A percentile compares a stretch with the other conserved stretches of the same genome.
Conservation (phyloP, 2,329 filamentous ascomycete species). For the Fusarium sp. region DNA sequence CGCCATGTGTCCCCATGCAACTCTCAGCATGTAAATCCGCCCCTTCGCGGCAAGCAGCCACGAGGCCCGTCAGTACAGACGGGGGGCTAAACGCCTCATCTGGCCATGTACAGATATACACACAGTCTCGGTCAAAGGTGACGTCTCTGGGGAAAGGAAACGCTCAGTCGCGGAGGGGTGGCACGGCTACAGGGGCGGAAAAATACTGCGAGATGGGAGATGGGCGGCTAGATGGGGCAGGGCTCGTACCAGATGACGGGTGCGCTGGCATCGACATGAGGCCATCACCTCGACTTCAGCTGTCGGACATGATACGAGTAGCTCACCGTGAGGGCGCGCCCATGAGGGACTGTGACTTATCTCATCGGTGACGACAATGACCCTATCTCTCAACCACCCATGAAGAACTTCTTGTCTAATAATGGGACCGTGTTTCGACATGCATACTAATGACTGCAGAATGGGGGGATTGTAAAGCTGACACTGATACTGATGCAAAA, state of each 20-base stretch:
- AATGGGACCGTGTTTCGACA: conserved; percentile 5
- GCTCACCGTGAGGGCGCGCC: conserved; percentile 9
- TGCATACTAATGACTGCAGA: conserved; percentile 9
- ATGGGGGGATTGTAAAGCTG: not conserved
- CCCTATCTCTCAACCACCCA: not conserved
- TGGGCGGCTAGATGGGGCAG: conserved; percentile 3
- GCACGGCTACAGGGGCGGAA: conserved; percentile 12
- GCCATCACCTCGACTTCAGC: conserved; percentile 24
- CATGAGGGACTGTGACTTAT: conserved; percentile 1
- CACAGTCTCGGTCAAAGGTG: not conserved
- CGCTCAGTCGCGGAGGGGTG: not conserved
- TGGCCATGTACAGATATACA: not conserved
- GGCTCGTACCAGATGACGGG: conserved; percentile 19
- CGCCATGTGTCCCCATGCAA: conserved; percentile 27
- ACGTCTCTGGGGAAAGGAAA: not conserved
- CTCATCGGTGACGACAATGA: not conserved
- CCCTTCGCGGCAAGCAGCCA: not conserved
- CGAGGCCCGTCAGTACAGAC: conserved; percentile 17
- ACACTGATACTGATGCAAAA: not conserved
- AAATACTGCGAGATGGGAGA: conserved; percentile 1
- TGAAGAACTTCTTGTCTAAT: not conserved
- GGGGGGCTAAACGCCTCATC: conserved; percentile 4
- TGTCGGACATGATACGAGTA: conserved; percentile 30
- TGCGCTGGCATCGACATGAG: conserved; percentile 20
- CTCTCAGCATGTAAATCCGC: not conserved